Conservation (phyloP, 768 basidiomycete genomes). For the Lactarius hatsudake region DNA sequence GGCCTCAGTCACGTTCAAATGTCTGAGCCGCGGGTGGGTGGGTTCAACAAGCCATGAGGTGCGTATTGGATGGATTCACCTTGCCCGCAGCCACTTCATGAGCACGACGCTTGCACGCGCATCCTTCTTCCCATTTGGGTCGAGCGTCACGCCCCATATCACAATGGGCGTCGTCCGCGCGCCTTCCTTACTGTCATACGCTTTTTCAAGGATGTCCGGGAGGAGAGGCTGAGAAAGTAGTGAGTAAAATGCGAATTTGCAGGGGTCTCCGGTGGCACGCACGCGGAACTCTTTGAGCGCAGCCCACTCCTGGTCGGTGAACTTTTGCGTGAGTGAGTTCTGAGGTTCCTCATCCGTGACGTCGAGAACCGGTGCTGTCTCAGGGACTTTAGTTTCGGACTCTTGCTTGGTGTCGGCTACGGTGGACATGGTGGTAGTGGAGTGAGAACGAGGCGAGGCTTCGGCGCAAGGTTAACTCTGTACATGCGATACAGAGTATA, state of each 20-base stretch:
- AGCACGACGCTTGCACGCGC: constrained; percentile 71
- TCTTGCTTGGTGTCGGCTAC: constrained; percentile 3
- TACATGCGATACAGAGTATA: neutral
- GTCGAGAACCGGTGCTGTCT: constrained; percentile 20
- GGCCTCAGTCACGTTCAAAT: constrained; percentile 49
- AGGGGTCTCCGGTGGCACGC: constrained; percentile 26
- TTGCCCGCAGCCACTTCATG: constrained; percentile 79
- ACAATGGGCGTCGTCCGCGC: constrained; percentile 49
- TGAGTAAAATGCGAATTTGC: neutral
- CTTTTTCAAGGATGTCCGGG: constrained; percentile 53
- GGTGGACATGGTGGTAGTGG: constrained; percentile 17
- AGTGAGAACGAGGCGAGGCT: neutral
- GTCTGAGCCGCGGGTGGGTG: constrained; percentile 38
- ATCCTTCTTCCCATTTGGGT: constrained; percentile 54
- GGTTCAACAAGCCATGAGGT: neutral
- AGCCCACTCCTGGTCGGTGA: constrained; percentile 69
- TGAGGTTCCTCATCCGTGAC: constrained; percentile 60
- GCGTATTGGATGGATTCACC: constrained; percentile 39
- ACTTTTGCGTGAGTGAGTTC: constrained; percentile 64
- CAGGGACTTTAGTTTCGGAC: constrained; percentile 17
- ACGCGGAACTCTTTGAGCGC: constrained; percentile 70
- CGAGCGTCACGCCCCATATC: constrained; percentile 71
- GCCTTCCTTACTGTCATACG: constrained; percentile 56
- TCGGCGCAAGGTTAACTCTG: neutral
- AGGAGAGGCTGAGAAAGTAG: constrained; percentile 36